phyloP scores from a whole-genome alignment of 179 eudicot genomes.

The Spinacia oleracea region DNA sequence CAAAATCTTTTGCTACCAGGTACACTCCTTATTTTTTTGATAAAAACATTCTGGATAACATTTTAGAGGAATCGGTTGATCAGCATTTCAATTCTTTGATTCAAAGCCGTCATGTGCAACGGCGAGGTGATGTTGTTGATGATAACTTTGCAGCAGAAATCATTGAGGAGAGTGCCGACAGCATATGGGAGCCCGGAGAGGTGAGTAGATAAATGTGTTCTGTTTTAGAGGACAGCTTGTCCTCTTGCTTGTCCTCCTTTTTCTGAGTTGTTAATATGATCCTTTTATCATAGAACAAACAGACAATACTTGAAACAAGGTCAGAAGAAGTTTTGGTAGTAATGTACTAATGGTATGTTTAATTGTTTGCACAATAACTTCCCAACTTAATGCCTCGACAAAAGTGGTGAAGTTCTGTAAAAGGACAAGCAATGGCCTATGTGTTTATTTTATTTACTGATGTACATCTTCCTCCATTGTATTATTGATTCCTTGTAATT shows the following conservation, averaged over 20 bases:
- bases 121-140: slow-evolving; percentile 71
- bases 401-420: not conserved
- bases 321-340: not conserved
- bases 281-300: no score
- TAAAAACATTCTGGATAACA: slow-evolving; percentile 76
- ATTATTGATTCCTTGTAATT: not conserved
- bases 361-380: not conserved
- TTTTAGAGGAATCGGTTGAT: slow-evolving; percentile 90
- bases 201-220: slow-evolving; percentile 35
- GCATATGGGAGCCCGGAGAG: slow-evolving; percentile 84
- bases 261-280: no score
- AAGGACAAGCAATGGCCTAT: no score
- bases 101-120: slow-evolving; percentile 68
- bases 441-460: no score
- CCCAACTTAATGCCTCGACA: not conserved
- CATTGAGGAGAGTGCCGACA: slow-evolving; percentile 73
- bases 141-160: slow-evolving; percentile 66
- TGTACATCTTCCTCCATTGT: not conserved
- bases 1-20: slow-evolving; percentile 44
- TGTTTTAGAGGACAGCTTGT: not conserved
- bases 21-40: slow-evolving; percentile 96
- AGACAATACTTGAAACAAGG: not conserved
- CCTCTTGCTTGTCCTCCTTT: no score
- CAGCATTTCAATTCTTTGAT: slow-evolving; percentile 83
- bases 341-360: not conserved